Percentiles rank a stretch among this genome's conserved stretches.
phyloP scores from a whole-genome alignment of 1,284 basidiomycete species.

The Earliella scabrosa region DNA sequence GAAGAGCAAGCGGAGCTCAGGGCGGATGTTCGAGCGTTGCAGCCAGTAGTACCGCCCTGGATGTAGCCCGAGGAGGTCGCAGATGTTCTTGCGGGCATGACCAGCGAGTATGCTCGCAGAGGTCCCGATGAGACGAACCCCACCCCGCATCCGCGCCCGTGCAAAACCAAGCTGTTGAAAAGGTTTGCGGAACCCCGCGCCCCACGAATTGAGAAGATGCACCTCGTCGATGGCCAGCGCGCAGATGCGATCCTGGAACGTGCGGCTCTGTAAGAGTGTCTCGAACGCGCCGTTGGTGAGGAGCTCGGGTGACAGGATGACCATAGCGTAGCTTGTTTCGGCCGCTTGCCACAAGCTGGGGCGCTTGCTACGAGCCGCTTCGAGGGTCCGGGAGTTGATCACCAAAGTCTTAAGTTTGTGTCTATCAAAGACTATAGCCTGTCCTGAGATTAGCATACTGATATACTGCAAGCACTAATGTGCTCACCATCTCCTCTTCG shows the following conservation, averaged over 20 bases:
- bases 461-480: background rate
- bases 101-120: background rate
- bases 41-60: conserved; percentile 13
- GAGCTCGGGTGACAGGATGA: conserved; percentile 36
- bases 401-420: conserved; percentile 14
- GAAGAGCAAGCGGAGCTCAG: conserved; percentile 17
- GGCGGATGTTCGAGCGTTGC: conserved; percentile 18
- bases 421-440: background rate
- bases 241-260: conserved; percentile 14
- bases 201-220: conserved; percentile 30
- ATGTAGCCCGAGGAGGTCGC: conserved; percentile 13
- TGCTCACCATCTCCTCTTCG: conserved; percentile 22
- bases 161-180: conserved; percentile 26
- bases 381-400: conserved; percentile 31
- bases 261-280: conserved; percentile 10
- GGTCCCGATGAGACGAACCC: conserved; percentile 12
- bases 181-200: conserved; percentile 21
- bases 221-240: conserved; percentile 26
- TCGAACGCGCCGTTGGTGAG: conserved; percentile 24
- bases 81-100: conserved; percentile 1
- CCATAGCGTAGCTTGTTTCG: conserved; percentile 9
- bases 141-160: conserved; percentile 13
- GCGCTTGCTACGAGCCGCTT: conserved; percentile 11
- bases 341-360: conserved; percentile 28
- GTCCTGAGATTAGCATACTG: background rate